Evolutionary conservation across 2,329 filamentous ascomycete species (phyloP), one percentile per base, ranked within the genome.

Genomic region (Pseudogymnoascus sp.): DNA sequence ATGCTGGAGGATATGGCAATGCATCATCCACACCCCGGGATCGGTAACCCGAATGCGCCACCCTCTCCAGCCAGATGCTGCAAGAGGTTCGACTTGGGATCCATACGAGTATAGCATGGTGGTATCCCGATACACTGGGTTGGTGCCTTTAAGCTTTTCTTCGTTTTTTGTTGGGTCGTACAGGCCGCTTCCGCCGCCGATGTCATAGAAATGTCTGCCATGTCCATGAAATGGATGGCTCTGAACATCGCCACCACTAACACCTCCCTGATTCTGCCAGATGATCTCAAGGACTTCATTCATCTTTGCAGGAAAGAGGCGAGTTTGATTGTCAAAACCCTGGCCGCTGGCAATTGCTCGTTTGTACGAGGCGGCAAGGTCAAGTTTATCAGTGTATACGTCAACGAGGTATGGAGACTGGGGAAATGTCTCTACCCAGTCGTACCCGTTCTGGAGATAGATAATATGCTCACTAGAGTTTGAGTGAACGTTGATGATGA

Each of bases 1-100:
- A 69, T 81, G 79, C 67, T 76, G 74, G 65, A 79, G 64, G 45
- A 77, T 76, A 69, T 81, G 78, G 61, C 78, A 80, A 70, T 81
- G 79, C 35, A 80, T 67, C 78, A 81, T 78, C 77, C 77, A 80
- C 6, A 76, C 76, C 0, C 79, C 79, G 0, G 79, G 70, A 61
- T 79, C 72, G 5, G 72, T 74, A 7, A 82, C 76, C 9, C 75
- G 68, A 0, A 82, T 62, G 25, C 81, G 72, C 80, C 79, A 82
- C 10, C 74, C 79, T 12, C 80, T 69, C 80, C 80, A 83, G 21
- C 21, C 21, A 21, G 21, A 21, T 21, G 21, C 21, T 21, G 21
- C 21, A 21, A 21, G 21, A 21, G 21, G 21, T 21, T 21, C 21
- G 21, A 21, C 21, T 21, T 21, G 21, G 21, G 21, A 21, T 21